Conservation (phyloP, 148 eudicot species). For the Salicornia ramosissima region DNA sequence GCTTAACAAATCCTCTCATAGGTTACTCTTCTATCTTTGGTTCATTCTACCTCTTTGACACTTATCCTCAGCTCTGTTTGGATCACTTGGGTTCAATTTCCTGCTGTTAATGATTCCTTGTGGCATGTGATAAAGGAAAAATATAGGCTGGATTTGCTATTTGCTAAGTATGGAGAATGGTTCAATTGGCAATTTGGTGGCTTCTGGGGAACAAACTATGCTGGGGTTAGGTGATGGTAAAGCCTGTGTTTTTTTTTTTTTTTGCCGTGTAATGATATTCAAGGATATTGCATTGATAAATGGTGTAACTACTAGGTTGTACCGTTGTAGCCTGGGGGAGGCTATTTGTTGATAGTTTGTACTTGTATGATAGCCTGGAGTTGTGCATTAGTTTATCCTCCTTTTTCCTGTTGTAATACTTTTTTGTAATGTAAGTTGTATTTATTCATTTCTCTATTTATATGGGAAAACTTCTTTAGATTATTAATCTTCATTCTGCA, state of each 20-base stretch:
- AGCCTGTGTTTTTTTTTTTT: neutral
- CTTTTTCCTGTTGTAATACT: too few relatives aligned
- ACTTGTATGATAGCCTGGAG: too few relatives aligned
- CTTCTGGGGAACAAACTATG: neutral
- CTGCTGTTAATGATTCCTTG: neutral
- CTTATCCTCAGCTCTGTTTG: neutral
- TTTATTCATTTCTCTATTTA: too few relatives aligned
- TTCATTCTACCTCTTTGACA: neutral
- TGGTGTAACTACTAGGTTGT: too few relatives aligned
- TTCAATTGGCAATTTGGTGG: neutral
- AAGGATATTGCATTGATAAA: too few relatives aligned
- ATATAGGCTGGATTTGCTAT: neutral
- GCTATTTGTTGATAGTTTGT: too few relatives aligned
- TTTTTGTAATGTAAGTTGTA: neutral
- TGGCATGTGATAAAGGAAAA: neutral
- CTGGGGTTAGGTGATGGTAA: neutral
- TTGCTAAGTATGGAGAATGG: neutral
- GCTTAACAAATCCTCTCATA: neutral
- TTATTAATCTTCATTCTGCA: too few relatives aligned
- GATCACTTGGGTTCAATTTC: neutral
- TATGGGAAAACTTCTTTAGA: too few relatives aligned
- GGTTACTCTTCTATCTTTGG: neutral
- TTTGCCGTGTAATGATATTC: too few relatives aligned
- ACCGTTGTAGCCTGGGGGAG: too few relatives aligned
- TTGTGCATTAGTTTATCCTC: too few relatives aligned